Percentiles rank a stretch among this genome's conserved stretches.
phyloP scores from a whole-genome alignment of 306 rosid genomes.

The Oemleria cerasiformis region DNA sequence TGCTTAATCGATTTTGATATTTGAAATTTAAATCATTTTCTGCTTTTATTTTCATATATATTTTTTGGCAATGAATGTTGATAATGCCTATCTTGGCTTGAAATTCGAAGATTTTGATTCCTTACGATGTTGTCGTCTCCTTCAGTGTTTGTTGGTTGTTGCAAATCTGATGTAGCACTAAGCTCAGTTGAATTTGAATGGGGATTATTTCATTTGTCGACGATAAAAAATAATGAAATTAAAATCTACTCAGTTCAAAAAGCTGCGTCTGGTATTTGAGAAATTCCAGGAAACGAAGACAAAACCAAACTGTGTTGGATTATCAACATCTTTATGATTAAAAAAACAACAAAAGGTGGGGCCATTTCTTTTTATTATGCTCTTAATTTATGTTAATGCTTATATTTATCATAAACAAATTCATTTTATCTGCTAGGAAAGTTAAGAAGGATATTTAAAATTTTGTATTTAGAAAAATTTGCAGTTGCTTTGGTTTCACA shows the following conservation, averaged over 20 bases:
- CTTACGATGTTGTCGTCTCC: not conserved
- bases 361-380: not conserved
- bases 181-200: constrained; percentile 4
- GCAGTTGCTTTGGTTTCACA: constrained; percentile 5
- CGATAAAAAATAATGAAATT: not conserved
- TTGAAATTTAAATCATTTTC: not conserved
- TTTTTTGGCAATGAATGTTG: not conserved
- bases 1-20: not conserved
- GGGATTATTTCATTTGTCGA: not conserved
- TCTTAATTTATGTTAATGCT: not conserved
- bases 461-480: not conserved
- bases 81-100: not conserved
- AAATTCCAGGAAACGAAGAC: not conserved
- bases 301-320: not conserved
- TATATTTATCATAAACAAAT: too few species aligned
- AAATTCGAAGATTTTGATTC: not conserved
- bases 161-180: not conserved
- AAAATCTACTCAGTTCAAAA: not conserved
- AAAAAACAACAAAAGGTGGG: not conserved
- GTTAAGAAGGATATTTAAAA: not conserved
- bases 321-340: not conserved
- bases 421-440: not conserved
- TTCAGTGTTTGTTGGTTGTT: not conserved
- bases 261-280: not conserved
- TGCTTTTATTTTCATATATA: not conserved